A percentile compares a stretch with the other conserved stretches of the same genome.
These are phyloP conservation scores for Calycina herbarum DNA, from an alignment of 2,329 filamentous ascomycete species.

Conservation along the genomic window DNA sequence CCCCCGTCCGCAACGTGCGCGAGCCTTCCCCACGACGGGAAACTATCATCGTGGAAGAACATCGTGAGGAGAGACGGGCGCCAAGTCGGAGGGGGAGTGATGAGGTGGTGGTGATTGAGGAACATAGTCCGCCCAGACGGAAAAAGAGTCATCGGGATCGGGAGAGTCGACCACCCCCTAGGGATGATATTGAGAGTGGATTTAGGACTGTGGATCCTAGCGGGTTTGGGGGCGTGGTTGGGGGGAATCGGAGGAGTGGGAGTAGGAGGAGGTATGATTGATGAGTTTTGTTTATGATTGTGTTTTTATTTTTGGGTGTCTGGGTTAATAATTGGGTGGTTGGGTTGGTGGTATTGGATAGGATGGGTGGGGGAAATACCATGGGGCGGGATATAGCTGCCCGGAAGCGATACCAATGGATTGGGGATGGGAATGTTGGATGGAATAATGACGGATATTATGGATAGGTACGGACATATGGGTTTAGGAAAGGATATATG, in stretches of 20 bases:
- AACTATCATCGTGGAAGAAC: constrained; percentile 36
- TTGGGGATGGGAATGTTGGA: neutral
- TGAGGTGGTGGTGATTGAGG: constrained; percentile 40
- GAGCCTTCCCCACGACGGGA: constrained; percentile 29
- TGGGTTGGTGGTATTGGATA: neutral
- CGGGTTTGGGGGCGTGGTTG: constrained; percentile 34
- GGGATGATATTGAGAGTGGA: constrained; percentile 31
- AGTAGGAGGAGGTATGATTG: constrained; percentile 18
- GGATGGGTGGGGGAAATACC: neutral
- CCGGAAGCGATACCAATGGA: neutral
- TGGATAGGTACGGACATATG: neutral
- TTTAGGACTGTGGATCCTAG: constrained; percentile 37
- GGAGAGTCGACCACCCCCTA: constrained; percentile 16
- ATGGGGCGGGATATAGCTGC: neutral
- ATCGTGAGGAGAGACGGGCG: constrained; percentile 21
- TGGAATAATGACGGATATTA: neutral
- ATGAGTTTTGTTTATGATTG: neutral
- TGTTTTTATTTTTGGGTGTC: neutral
- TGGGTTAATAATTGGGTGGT: neutral
- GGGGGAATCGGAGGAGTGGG: constrained; percentile 27
- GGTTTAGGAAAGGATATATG: neutral
- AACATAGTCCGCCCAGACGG: constrained; percentile 36
- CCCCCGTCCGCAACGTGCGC: constrained; percentile 29
- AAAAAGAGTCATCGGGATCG: constrained; percentile 31
- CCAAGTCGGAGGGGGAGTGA: constrained; percentile 31